Base-by-base conservation (phyloP, 257 asterid genomes). In the Paulownia fortunei region DNA sequence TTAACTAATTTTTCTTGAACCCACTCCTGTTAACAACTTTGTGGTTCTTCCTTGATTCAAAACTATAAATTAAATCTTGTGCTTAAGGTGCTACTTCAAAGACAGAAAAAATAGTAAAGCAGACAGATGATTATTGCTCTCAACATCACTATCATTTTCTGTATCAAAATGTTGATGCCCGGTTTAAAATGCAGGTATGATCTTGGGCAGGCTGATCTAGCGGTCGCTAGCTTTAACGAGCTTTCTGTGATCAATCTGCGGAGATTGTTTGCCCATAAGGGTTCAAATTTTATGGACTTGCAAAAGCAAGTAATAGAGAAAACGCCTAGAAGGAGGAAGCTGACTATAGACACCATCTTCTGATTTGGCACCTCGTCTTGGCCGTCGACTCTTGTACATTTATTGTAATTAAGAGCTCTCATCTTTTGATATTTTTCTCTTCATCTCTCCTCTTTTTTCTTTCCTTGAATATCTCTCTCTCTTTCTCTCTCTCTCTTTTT, bases 201-300 rank as follows among this genome's bases (percentile, higher is more conserved):
- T 74, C 86, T 96, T 21, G 91, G 89, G 72, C 99, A 96, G 82
- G 97, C 98, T 16, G 99, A 96, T 80, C 89, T 93, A 4, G 92
- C 99, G 0, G 94, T 96, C 1, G 98, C 80, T 5, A 85, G 91
- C 81, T 93, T 89, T 41, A 86, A 82, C 41, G 98, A 96, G 83
- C 92, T 96, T 19, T 95, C 98, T 0, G 98, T 95, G 60, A 96
- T 96, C 82, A 96, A 96, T 72, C 89, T 96, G 10, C 84, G 99
- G 75, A 89, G 99, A 83, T 76, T 96, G 80, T 96, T 86, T 80
- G 97, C 98, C 34, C 90, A 90, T 55, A 89, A 86, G 74, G 99
- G 99, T 23, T 89, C 94, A 24, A 77, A 83, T 71, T 96, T 96
- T 84, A 96, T 96, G 99, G 99, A 96, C 24, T 51, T 89, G 84